These are phyloP conservation scores for Kurtzmaniella cleridarum DNA, from an alignment of 805 yeast species.

Conservation along the genomic window DNA sequence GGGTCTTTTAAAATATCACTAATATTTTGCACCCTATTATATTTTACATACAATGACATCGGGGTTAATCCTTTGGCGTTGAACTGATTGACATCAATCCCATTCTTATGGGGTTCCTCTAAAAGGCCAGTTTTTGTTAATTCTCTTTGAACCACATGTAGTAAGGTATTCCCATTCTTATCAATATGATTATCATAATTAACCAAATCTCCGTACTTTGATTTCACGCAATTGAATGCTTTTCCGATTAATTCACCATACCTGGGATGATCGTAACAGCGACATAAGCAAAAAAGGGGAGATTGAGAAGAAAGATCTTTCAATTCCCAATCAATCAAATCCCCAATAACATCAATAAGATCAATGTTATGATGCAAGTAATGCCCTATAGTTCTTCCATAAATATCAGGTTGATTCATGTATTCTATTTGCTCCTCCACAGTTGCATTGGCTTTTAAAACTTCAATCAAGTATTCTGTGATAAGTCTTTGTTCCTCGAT, in stretches of 20 bases:
- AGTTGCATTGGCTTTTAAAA: slow-evolving; percentile 39
- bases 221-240: slow-evolving; percentile 40
- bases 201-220: slow-evolving; percentile 39
- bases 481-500: slow-evolving; percentile 45
- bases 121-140: slow-evolving; percentile 28
- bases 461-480: slow-evolving; percentile 36
- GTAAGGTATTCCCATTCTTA: slow-evolving; percentile 62
- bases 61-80: slow-evolving; percentile 64
- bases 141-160: slow-evolving; percentile 62
- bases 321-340: slow-evolving; percentile 59
- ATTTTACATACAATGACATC: slow-evolving; percentile 63
- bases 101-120: slow-evolving; percentile 18
- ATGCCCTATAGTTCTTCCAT: slow-evolving; percentile 66
- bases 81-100: slow-evolving; percentile 48
- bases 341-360: slow-evolving; percentile 50
- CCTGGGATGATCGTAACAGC: slow-evolving; percentile 74
- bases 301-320: slow-evolving; percentile 68
- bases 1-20: slow-evolving; percentile 42
- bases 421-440: slow-evolving; percentile 43
- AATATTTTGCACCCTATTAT: slow-evolving; percentile 59
- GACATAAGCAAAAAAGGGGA: slow-evolving; percentile 67
- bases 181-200: slow-evolving; percentile 65
- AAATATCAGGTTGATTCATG: slow-evolving; percentile 45
- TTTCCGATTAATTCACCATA: slow-evolving; percentile 46
- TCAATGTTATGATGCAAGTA: slow-evolving; percentile 55